Evolutionary conservation across 495 filamentous ascomycete species (phyloP), one percentile per base, ranked within the genome.

Genomic region (Haplographium delicatum): DNA sequence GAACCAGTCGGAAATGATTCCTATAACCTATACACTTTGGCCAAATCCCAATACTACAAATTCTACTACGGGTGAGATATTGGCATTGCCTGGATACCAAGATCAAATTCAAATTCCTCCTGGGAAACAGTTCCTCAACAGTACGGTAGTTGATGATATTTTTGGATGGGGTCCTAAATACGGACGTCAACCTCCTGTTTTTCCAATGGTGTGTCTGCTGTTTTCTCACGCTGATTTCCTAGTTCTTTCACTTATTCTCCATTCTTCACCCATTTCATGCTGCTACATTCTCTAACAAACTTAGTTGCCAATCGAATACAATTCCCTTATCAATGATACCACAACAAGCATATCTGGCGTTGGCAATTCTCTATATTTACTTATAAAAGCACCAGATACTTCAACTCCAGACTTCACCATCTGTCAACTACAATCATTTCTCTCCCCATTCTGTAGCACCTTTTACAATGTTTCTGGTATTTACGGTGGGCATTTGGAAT

Each of bases 111-210:
- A 61, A 10, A 16, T 28, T 0, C 62, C 68, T 0, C 27, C 35
- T 4, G 51, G 54, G 4, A 55, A 65, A 10, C 56, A 63, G 9
- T 79, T 65, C 62, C 45, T 73, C 0, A 85, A 85, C 53, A 60
- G 61, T 2, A 88, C 85, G 1, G 73, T 65, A 0, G 76, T 88
- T 13, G 85, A 89, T 47, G 75, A 84, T 24, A 62, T 90, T 19
- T 90, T 90, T 58, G 68, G 72, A 11, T 89, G 83, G 71, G 79
- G 76, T 1, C 41, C 58, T 5, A 58, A 66, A 19, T 73, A 77
- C 24, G 58, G 60, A 2, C 68, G 80, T 34, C 69, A 67, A 1
- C 77, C 80, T 0, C 84, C 85, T 0, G 63, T 83, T 30, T 90
- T 89, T 56, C 74, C 74, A n/a, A 78, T 69, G 47, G 70, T 72